These are phyloP conservation scores for Hevea brasiliensis DNA, from an alignment of 345 rosid species.

Conservation along the genomic window DNA sequence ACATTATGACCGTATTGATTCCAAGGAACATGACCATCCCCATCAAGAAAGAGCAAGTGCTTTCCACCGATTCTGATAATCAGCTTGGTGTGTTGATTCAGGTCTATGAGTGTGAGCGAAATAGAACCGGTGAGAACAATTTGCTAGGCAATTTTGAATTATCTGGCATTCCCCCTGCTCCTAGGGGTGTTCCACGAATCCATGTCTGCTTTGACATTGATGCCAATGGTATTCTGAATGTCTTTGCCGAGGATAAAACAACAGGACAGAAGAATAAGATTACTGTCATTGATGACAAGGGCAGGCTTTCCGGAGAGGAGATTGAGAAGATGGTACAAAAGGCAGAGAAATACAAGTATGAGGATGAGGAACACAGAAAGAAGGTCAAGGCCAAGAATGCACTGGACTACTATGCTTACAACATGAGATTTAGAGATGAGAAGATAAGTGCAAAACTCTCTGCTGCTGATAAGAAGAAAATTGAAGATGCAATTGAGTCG, in stretches of 20 bases:
- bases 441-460: constrained; percentile 16
- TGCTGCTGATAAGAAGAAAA: constrained; percentile 20
- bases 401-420: constrained; percentile 6
- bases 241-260: constrained; percentile 15
- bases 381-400: constrained; percentile 14
- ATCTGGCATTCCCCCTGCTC: constrained; percentile 1
- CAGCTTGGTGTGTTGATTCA: constrained; percentile 15
- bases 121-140: constrained; percentile 7
- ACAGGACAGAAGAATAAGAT: constrained; percentile 18
- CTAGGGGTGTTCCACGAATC: constrained; percentile 10
- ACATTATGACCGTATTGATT: constrained; percentile 2
- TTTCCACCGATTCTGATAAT: constrained; percentile 9
- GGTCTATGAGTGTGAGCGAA: constrained; percentile 14
- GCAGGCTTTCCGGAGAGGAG: constrained; percentile 14
- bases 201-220: constrained; percentile 12
- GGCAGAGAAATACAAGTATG: constrained; percentile 12
- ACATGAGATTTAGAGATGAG: constrained; percentile 15
- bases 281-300: constrained; percentile 14
- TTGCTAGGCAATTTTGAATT: constrained; percentile 7
- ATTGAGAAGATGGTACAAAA: constrained; percentile 13
- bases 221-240: constrained; percentile 10
- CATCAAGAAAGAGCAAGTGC: constrained; percentile 10
- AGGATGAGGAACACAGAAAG: constrained; percentile 14
- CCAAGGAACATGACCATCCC: constrained; percentile 17
- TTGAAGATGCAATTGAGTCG: constrained; percentile 16